Conservation (phyloP, 495 filamentous ascomycete species). For the Aspergillus cavernicola region DNA sequence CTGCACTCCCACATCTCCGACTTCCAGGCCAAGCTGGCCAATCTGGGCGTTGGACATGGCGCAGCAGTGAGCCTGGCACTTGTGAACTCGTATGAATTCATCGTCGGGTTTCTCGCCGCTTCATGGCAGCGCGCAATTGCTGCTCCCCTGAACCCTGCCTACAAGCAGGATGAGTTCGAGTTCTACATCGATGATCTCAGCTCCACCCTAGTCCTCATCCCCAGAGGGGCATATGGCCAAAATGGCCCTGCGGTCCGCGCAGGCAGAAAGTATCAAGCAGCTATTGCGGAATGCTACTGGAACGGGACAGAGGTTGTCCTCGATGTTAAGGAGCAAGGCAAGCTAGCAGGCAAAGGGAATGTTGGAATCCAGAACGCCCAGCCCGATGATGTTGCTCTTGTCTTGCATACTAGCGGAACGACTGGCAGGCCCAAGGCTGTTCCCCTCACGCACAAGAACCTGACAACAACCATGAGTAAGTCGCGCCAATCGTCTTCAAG, state of each 20-base stretch:
- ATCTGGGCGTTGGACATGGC: constrained; percentile 58
- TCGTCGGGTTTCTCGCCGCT: constrained; percentile 73
- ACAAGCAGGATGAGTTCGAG: constrained; percentile 84
- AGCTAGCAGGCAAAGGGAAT: constrained; percentile 50
- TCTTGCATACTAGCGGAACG: constrained; percentile 75
- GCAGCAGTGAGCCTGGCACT: constrained; percentile 72
- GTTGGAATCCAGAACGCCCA: constrained; percentile 52
- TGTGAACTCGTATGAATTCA: constrained; percentile 77
- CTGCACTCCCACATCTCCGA: constrained; percentile 56
- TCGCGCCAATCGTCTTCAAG: neutral
- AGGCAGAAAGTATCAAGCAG: constrained; percentile 68
- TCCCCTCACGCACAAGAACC: constrained; percentile 74
- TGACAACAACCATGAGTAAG: constrained; percentile 69
- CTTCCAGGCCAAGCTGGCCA: constrained; percentile 71
- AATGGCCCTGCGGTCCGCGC: constrained; percentile 67
- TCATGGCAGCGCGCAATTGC: constrained; percentile 76
- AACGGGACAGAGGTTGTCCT: constrained; percentile 63
- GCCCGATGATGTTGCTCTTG: constrained; percentile 63
- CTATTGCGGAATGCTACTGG: constrained; percentile 79
- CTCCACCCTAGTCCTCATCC: constrained; percentile 69
- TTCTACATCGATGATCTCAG: constrained; percentile 85
- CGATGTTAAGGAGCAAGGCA: constrained; percentile 69
- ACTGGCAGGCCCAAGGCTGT: constrained; percentile 81
- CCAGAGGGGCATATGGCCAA: constrained; percentile 58
- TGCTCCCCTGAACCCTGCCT: constrained; percentile 75